Conservation (phyloP, 1,284 basidiomycete genomes). For the Amylostereum areolatum region DNA sequence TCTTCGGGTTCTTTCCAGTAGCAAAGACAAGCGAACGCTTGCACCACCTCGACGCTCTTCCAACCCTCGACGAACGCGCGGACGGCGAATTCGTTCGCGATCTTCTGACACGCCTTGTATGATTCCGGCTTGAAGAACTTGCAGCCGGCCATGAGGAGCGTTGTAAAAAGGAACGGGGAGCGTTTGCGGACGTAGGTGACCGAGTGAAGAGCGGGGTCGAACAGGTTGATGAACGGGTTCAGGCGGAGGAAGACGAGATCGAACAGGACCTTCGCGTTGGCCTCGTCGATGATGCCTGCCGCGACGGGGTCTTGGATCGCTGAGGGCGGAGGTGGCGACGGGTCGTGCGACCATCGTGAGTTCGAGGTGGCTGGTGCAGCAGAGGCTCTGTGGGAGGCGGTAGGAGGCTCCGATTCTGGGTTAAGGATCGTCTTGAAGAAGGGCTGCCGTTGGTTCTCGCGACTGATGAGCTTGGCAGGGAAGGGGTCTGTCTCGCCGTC, state of each 20-base stretch:
- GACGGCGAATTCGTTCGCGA: conserved; percentile 67
- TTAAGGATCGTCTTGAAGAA: conserved; percentile 81
- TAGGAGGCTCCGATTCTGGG: conserved; percentile 49
- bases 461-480: conserved; percentile 64
- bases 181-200: conserved; percentile 66
- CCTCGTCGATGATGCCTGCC: conserved; percentile 60
- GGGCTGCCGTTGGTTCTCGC: conserved; percentile 63
- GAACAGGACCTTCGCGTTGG: conserved; percentile 61
- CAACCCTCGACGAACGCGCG: conserved; percentile 70
- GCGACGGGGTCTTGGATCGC: conserved; percentile 57
- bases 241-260: conserved; percentile 73
- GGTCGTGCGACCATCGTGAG: conserved; percentile 13
- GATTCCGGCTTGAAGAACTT: conserved; percentile 76
- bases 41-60: conserved; percentile 77
- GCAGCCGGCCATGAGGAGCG: conserved; percentile 75
- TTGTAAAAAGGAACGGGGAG: conserved; percentile 76
- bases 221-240: conserved; percentile 81
- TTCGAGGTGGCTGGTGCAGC: conserved; percentile 17
- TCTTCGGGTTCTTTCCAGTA: conserved; percentile 87
- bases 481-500: conserved; percentile 55
- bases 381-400: conserved; percentile 18
- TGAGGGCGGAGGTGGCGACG: conserved; percentile 25
- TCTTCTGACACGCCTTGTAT: conserved; percentile 60
- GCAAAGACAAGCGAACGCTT: conserved; percentile 78
- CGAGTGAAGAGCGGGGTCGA: conserved; percentile 74